phyloP scores from a whole-genome alignment of 1,284 basidiomycete species.

The Heterobasidion annosum region DNA sequence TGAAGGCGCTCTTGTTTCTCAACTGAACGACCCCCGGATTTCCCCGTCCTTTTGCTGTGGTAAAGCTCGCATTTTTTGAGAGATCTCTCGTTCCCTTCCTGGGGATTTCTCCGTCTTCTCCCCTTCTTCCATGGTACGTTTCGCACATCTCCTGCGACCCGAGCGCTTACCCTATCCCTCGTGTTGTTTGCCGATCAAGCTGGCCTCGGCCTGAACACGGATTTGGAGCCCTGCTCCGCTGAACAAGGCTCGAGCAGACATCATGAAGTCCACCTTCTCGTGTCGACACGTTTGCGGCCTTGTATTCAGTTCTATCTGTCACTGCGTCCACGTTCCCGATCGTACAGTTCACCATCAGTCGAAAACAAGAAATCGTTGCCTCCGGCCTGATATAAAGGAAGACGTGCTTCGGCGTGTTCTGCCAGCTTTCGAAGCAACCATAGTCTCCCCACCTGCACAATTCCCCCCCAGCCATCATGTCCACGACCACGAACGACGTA shows the following conservation, averaged over 20 bases:
- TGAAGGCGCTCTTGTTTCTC: slow-evolving; percentile 20
- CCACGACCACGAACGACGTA: slow-evolving; percentile 52
- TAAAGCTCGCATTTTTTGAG: slow-evolving; percentile 1
- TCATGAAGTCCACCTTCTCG: slow-evolving; percentile 48
- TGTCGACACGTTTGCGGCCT: slow-evolving; percentile 58
- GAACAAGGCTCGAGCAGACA: slow-evolving; percentile 46
- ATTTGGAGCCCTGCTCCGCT: slow-evolving; percentile 63
- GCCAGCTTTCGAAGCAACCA: slow-evolving; percentile 14
- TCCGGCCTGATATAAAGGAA: slow-evolving; percentile 24
- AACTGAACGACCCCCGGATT: slow-evolving; percentile 18
- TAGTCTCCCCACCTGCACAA: slow-evolving; percentile 5
- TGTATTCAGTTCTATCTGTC: slow-evolving; percentile 63
- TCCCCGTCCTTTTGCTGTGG: slow-evolving; percentile 27
- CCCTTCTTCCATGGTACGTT: slow-evolving; percentile 23
- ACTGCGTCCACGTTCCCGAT: slow-evolving; percentile 68
- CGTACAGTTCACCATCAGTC: slow-evolving; percentile 48
- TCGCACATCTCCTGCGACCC: slow-evolving; percentile 14
- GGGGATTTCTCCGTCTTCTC: background rate
- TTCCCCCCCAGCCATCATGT: slow-evolving; percentile 30
- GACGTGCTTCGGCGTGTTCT: slow-evolving; percentile 19
- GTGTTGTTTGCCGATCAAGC: slow-evolving; percentile 58
- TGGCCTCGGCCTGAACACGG: slow-evolving; percentile 40
- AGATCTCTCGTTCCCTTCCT: background rate
- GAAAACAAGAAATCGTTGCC: slow-evolving; percentile 31
- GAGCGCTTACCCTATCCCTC: slow-evolving; percentile 44